phyloP scores from a whole-genome alignment of 805 yeast genomes.

The Candida sithepensis region DNA sequence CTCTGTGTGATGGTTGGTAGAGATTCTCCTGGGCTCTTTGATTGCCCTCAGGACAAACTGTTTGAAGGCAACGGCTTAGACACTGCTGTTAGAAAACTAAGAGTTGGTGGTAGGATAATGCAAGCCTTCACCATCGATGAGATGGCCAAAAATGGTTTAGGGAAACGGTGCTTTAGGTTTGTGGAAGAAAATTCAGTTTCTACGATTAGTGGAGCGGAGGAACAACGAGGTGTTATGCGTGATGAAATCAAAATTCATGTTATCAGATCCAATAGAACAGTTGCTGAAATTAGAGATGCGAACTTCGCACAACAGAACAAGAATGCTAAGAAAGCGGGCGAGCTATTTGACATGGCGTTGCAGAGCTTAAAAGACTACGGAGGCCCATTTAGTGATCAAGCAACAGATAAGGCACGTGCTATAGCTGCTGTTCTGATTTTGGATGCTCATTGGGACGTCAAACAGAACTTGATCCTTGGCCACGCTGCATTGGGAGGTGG shows the following conservation, averaged over 20 bases:
- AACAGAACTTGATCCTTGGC: conserved; percentile 56
- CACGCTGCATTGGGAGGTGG: conserved; percentile 98
- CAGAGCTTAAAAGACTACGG: conserved; percentile 63
- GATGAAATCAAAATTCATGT: conserved; percentile 70
- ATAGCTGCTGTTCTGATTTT: conserved; percentile 84
- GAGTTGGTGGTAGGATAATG: conserved; percentile 83
- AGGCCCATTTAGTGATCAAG: conserved; percentile 43
- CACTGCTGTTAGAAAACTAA: conserved; percentile 64
- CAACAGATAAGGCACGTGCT: conserved; percentile 40
- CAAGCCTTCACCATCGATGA: conserved; percentile 90
- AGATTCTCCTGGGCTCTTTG: conserved; percentile 70
- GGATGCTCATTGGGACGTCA: conserved; percentile 80
- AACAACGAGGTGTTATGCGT: conserved; percentile 31
- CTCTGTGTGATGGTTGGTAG: conserved; percentile 69
- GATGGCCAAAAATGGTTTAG: conserved; percentile 73
- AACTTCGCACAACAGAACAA: conserved; percentile 85
- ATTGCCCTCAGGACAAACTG: conserved; percentile 52
- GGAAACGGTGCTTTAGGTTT: conserved; percentile 71
- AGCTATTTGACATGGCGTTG: conserved; percentile 71
- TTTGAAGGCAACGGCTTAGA: conserved; percentile 64
- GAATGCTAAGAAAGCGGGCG: conserved; percentile 69
- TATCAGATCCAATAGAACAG: conserved; percentile 60
- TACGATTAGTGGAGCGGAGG: conserved; percentile 47
- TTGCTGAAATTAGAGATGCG: conserved; percentile 69
- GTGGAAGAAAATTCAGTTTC: conserved; percentile 59